Percentiles rank a stretch among this genome's conserved stretches.
Conservation (phyloP, 1,139 yeast genomes). For the Yamadazyma pseudoaaseri region DNA sequence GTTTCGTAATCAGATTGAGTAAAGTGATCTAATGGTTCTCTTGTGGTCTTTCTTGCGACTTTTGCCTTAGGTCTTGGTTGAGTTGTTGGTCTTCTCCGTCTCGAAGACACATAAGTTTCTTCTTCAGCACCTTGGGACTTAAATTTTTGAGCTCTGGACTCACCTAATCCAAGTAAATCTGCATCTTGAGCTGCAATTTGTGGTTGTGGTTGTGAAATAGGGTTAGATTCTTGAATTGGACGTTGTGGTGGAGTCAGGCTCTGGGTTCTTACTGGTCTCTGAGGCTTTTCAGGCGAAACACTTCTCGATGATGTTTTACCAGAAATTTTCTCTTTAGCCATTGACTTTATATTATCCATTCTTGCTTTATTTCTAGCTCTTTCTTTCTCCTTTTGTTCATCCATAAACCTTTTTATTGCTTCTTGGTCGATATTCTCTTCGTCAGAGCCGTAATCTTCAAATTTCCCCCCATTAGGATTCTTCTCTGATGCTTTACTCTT, state of each 20-base stretch:
- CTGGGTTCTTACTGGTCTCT: not conserved
- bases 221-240: not conserved
- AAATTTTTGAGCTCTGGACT: slow-evolving; percentile 20
- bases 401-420: slow-evolving; percentile 40
- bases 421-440: slow-evolving; percentile 45
- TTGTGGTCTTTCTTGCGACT: slow-evolving; percentile 14
- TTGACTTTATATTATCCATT: slow-evolving; percentile 19
- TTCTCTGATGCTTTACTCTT: slow-evolving; percentile 42
- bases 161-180: slow-evolving; percentile 25
- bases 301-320: slow-evolving; percentile 7
- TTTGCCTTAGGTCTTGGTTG: slow-evolving; percentile 2
- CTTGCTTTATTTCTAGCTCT: slow-evolving; percentile 31
- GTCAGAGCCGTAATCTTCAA: slow-evolving; percentile 43
- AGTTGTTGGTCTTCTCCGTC: slow-evolving; percentile 14
- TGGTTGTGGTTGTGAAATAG: slow-evolving; percentile 1
- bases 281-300: slow-evolving; percentile 8
- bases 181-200: slow-evolving; percentile 14
- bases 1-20: slow-evolving; percentile 53
- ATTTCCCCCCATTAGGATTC: slow-evolving; percentile 31
- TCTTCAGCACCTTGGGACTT: slow-evolving; percentile 13
- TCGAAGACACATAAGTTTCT: slow-evolving; percentile 16
- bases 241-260: not conserved
- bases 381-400: slow-evolving; percentile 39
- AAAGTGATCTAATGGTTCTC: slow-evolving; percentile 33
- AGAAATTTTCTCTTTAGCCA: slow-evolving; percentile 19